phyloP scores from a whole-genome alignment of 495 filamentous ascomycete species.

The Lasiosphaeriaceae sp. region DNA sequence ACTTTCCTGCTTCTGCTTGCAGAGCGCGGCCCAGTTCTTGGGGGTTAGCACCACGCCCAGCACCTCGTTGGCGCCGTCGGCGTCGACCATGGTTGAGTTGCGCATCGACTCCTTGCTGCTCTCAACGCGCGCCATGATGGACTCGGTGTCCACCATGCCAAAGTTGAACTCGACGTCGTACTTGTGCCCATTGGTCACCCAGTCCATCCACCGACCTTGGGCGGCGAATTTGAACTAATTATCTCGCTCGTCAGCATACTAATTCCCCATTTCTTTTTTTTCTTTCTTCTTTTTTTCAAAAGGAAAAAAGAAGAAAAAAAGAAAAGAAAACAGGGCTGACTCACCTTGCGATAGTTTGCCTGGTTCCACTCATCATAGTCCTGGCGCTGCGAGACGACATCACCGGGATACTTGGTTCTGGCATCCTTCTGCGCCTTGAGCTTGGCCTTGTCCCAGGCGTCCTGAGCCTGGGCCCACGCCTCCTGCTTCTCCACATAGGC shows the following conservation, averaged over 20 bases:
- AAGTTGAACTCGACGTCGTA: conserved; percentile 2
- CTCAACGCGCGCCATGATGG: neutral
- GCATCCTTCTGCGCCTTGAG: neutral
- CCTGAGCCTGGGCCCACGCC: neutral
- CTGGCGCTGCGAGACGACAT: no score
- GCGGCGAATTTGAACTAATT: neutral
- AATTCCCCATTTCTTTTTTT: no score
- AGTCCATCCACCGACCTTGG: conserved; percentile 1
- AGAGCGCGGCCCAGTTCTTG: neutral
- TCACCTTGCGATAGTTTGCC: neutral
- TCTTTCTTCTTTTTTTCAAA: no score
- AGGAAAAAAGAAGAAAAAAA: neutral
- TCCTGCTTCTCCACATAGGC: neutral
- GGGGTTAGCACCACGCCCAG: neutral
- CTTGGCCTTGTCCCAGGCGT: conserved; percentile 1
- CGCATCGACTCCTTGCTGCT: neutral
- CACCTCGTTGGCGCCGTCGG: neutral
- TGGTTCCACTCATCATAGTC: conserved; percentile 1
- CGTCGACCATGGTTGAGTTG: neutral
- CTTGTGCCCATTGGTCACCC: neutral
- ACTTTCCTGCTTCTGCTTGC: neutral
- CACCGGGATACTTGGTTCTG: no score
- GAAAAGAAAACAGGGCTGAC: neutral
- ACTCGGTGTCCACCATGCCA: neutral
- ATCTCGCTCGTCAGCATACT: neutral